Evolutionary conservation across 1,139 yeast genomes (phyloP), one percentile per base, ranked within the genome.

Genomic region (Suhomyces choctaworum): DNA sequence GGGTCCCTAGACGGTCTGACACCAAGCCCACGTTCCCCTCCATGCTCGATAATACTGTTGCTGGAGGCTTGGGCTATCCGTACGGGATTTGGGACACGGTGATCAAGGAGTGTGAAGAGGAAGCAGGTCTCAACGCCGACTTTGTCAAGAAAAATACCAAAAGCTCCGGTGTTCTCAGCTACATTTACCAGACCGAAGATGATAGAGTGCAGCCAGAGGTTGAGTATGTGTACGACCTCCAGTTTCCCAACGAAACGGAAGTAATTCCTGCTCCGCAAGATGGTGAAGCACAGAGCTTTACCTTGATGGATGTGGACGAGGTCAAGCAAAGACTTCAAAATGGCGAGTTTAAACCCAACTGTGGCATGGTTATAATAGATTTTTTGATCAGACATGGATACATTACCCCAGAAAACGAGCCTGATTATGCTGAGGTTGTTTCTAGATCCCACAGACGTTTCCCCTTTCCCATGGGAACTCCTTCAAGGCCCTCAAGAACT

Each of bases 31-130:
- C 97, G 0, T 89, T 79, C 62, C 97, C 98, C 0, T 84, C 87
- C 0, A 83, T 79, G 86, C 71, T 89, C 28, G 98, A 92, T 57
- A 92, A 90, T 54, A 87, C 95, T 1, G 87, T 92, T 5, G 98
- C 96, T 0, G 98, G 98, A 1, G 98, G 98, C 0, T 56, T 92
- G 14, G 96, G 96, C 0, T 72, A 82, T 53, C 96, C 96, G 0
- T 67, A 78, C 47, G 89, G 92, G 0, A 63, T 82, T 2, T 65
- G 69, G 54, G 95, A 87, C 32, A 90, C 97, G 0, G 79, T 82
- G 3, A 49, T 86, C 14, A 92, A 92, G 54, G 98, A 92, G 55
- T 81, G 95, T 48, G 71, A 67, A 42, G 98, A 92, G 52, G 98
- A 92, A 54, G 98, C 96, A 0, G 95, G 96, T 0, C 60, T 92